Evolutionary conservation across 331 rosid genomes (phyloP).

Genomic region (Dryas integrifolia): DNA sequence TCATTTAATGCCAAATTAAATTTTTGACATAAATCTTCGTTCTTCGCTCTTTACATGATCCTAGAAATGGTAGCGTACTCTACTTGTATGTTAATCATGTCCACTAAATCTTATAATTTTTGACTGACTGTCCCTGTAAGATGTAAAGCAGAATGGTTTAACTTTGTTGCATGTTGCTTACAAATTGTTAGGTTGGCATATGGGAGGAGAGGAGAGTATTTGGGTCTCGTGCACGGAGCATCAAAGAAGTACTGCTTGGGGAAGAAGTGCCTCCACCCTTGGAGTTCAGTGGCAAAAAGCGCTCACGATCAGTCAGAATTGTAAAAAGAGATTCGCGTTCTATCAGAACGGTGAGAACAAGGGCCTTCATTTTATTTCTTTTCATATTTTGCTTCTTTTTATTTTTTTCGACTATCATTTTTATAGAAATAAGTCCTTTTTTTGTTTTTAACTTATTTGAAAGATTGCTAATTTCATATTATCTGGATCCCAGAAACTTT

Average conservation of each 20-base stretch:
- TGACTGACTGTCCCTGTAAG: neutral
- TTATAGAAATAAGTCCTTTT: neutral
- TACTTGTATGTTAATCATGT: conserved; percentile 1
- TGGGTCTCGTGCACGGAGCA: conserved; percentile 67
- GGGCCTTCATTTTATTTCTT: conserved; percentile 1
- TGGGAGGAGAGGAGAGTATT: conserved; percentile 92
- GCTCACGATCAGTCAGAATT: conserved; percentile 70
- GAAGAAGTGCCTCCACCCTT: conserved; percentile 69
- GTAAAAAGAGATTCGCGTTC: conserved; percentile 82
- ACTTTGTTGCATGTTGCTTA: conserved; percentile 25
- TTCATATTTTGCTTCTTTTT: conserved; percentile 8
- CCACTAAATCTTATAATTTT: neutral
- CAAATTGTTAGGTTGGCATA: conserved; percentile 55
- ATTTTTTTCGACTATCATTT: neutral
- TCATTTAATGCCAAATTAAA: neutral
- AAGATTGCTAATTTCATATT: conserved; percentile 19
- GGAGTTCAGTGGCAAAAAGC: conserved; percentile 64
- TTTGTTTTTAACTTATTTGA: neutral
- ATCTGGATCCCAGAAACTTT: conserved; percentile 60
- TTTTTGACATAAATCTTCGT: neutral
- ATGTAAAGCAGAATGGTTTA: neutral
- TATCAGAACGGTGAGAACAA: conserved; percentile 69
- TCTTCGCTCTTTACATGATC: conserved; percentile 3
- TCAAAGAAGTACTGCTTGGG: conserved; percentile 78
- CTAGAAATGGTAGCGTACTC: neutral